Conservation (phyloP, 1,284 basidiomycete genomes). For the Ceratobasidium sp. region DNA sequence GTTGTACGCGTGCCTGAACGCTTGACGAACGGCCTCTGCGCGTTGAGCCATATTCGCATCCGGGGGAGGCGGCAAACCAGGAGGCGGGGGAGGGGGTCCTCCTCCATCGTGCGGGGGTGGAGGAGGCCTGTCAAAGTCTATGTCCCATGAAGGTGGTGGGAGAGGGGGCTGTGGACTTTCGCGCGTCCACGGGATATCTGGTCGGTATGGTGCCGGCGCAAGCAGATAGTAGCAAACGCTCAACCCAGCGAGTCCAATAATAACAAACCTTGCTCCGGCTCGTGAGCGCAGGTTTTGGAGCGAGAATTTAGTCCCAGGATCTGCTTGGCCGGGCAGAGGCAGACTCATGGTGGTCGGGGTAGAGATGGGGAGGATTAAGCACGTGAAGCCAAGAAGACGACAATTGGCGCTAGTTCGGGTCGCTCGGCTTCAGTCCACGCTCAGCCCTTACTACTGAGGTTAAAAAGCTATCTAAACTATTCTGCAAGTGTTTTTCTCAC, state of each 20-base stretch:
- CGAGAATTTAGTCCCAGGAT: conserved; percentile 3
- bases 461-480: not conserved
- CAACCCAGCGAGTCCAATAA: conserved; percentile 26
- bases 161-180: conserved; percentile 2
- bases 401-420: not conserved
- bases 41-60: conserved; percentile 52
- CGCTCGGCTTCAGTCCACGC: not conserved
- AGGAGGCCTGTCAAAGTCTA: conserved; percentile 31
- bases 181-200: conserved; percentile 26
- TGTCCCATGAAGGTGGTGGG: conserved; percentile 34
- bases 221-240: conserved; percentile 22
- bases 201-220: conserved; percentile 32
- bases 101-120: conserved; percentile 21
- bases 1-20: conserved; percentile 74
- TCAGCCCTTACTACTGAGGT: not conserved
- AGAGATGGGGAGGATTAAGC: not conserved
- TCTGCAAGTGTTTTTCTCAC: conserved; percentile 4
- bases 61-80: not conserved
- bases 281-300: conserved; percentile 30
- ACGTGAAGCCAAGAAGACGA: conserved; percentile 13
- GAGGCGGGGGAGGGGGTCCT: too few relatives aligned
- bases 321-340: conserved; percentile 26
- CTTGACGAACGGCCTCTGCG: conserved; percentile 68
- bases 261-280: conserved; percentile 31
- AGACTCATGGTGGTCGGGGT: conserved; percentile 35